Percentiles rank a stretch among this genome's conserved stretches.
Conservation (phyloP, 768 basidiomycete genomes). For the Gymnopilus junonius region DNA sequence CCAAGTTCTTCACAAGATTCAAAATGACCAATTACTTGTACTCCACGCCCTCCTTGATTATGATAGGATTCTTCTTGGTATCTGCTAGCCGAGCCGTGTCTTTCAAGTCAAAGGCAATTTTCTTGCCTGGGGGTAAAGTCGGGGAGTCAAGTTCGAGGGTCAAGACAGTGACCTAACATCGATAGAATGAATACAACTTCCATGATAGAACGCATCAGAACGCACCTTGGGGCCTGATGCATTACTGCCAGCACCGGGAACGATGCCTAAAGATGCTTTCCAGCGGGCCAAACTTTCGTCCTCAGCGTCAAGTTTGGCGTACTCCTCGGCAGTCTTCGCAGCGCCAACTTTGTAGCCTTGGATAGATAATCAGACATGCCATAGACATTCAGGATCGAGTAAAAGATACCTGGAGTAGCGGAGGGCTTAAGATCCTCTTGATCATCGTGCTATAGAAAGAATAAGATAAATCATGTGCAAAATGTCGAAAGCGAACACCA, state of each 20-base stretch:
- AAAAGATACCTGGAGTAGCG: constrained; percentile 62
- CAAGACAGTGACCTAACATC: constrained; percentile 66
- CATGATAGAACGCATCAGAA: background rate
- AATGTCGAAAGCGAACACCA: background rate
- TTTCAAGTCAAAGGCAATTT: constrained; percentile 69
- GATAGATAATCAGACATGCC: constrained; percentile 15
- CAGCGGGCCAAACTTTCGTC: constrained; percentile 95
- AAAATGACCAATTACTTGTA: constrained; percentile 68
- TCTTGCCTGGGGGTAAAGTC: constrained; percentile 64
- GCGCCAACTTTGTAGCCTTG: constrained; percentile 77
- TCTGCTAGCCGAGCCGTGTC: constrained; percentile 49
- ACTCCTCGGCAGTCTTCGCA: constrained; percentile 78
- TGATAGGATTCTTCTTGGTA: constrained; percentile 78
- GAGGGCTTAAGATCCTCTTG: constrained; percentile 73
- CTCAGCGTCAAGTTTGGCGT: constrained; percentile 82
- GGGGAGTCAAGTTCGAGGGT: constrained; percentile 82
- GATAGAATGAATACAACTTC: constrained; percentile 7
- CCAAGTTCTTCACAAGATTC: background rate
- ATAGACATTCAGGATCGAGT: background rate
- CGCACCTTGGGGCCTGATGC: constrained; percentile 68
- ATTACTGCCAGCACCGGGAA: constrained; percentile 44
- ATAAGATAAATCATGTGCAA: constrained; percentile 7
- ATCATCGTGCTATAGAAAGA: constrained; percentile 53
- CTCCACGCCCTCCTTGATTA: constrained; percentile 84
- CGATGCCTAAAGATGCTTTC: constrained; percentile 93